These are phyloP conservation scores for Tetracladium setigerum DNA, from an alignment of 495 filamentous ascomycete genomes.

Conservation along the genomic window DNA sequence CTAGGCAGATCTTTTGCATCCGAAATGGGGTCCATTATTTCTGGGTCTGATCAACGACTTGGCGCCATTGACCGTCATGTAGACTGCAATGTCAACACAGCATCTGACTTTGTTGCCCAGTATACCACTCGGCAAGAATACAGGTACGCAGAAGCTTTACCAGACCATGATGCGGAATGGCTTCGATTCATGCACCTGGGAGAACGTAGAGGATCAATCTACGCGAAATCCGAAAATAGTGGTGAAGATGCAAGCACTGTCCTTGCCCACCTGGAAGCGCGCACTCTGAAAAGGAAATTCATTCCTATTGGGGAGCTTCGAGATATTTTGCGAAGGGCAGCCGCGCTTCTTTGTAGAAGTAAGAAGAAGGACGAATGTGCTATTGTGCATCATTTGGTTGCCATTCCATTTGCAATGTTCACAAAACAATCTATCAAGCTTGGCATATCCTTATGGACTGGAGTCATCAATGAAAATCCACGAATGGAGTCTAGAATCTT, in stretches of 20 bases:
- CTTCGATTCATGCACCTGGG: conserved; percentile 46
- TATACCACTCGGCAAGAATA: conserved; percentile 98
- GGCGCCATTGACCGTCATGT: conserved; percentile 66
- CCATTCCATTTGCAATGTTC: conserved; percentile 85
- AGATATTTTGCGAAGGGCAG: conserved; percentile 73
- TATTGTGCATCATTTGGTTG: conserved; percentile 77
- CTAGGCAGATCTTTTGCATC: conserved; percentile 92
- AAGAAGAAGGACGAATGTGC: conserved; percentile 58
- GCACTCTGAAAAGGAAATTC: conserved; percentile 53
- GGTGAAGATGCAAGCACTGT: conserved; percentile 49
- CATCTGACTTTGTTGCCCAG: conserved; percentile 91
- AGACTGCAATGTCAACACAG: conserved; percentile 70
- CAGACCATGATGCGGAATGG: conserved; percentile 56
- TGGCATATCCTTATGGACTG: conserved; percentile 91
- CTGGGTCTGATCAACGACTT: conserved; percentile 79
- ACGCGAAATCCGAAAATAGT: conserved; percentile 32
- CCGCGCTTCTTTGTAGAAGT: conserved; percentile 72
- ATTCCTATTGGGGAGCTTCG: conserved; percentile 70
- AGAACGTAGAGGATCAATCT: conserved; percentile 28
- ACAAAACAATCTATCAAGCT: conserved; percentile 92
- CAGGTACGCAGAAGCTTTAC: conserved; percentile 63
- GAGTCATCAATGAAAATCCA: conserved; percentile 94
- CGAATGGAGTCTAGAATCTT: conserved; percentile 75
- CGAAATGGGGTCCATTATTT: conserved; percentile 84
- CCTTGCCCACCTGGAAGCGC: conserved; percentile 58